Conservation (phyloP, 2,329 filamentous ascomycete genomes). For the Cordyceps sp. region DNA sequence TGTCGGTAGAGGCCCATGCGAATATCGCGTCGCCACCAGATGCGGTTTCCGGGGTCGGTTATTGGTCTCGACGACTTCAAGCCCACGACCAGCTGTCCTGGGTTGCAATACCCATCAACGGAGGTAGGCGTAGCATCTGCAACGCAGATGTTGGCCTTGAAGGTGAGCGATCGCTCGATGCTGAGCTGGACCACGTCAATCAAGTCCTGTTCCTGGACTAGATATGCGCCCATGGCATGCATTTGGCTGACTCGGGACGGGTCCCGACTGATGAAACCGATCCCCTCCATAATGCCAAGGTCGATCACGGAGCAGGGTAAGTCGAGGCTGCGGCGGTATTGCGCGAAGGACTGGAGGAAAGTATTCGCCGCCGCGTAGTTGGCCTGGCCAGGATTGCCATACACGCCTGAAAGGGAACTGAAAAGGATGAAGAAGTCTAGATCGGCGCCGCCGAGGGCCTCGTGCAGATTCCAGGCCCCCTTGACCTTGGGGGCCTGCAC, state of each 20-base stretch:
- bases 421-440: conserved; percentile 12
- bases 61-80: conserved; percentile 3
- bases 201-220: neutral
- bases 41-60: conserved; percentile 1
- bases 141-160: neutral
- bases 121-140: too few relatives aligned
- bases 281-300: neutral
- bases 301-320: neutral
- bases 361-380: conserved; percentile 15
- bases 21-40: conserved; percentile 1
- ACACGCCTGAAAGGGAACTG: conserved; percentile 11
- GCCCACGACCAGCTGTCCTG: conserved; percentile 1
- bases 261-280: conserved; percentile 1
- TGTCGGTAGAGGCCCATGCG: conserved; percentile 1
- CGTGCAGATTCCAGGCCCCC: neutral
- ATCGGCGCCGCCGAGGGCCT: conserved; percentile 8
- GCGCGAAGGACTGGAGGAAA: neutral
- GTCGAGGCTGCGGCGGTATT: neutral
- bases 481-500: neutral
- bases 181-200: neutral
- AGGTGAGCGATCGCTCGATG: neutral
- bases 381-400: conserved; percentile 12
- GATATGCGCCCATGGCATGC: neutral
- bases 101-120: neutral
- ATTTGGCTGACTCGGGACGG: neutral